Percentiles rank a stretch among this genome's conserved stretches.
These are phyloP conservation scores for Santalum album DNA, from an alignment of 164 flowering plant genomes.

Conservation along the genomic window DNA sequence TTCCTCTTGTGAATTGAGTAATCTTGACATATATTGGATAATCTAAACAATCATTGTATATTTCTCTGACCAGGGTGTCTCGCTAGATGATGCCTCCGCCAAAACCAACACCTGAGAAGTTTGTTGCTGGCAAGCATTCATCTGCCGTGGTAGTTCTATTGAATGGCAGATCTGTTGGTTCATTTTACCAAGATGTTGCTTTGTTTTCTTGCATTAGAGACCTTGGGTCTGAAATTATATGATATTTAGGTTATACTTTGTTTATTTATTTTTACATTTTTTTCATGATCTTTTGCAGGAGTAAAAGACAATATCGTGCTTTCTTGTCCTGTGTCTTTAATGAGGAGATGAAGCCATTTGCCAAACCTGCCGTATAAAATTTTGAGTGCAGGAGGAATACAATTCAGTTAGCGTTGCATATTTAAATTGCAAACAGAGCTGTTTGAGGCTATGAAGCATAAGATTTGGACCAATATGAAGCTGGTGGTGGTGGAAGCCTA, in stretches of 20 bases:
- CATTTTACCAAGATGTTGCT: too few species aligned
- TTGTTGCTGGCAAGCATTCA: constrained; percentile 79
- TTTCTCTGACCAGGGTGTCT: constrained; percentile 58
- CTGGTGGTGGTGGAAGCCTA: constrained; percentile 83
- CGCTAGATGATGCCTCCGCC: constrained; percentile 40
- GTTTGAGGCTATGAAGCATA: constrained; percentile 83
- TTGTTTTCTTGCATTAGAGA: constrained; percentile 6
- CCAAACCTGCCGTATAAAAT: constrained; percentile 37
- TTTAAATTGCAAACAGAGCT: constrained; percentile 90
- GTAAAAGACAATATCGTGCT: constrained; percentile 44
- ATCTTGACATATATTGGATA: too few species aligned
- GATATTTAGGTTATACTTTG: too few species aligned
- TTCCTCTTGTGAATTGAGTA: too few species aligned
- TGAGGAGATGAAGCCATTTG: constrained; percentile 56
- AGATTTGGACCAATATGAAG: constrained; percentile 85
- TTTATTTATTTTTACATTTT: constrained; percentile 22
- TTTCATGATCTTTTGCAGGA: constrained; percentile 78
- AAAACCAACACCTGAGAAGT: constrained; percentile 57
- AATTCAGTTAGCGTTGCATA: constrained; percentile 39
- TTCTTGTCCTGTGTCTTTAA: constrained; percentile 41
- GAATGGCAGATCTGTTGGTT: constrained; percentile 2
- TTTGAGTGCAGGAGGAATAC: constrained; percentile 41
- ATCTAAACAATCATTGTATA: not conserved
- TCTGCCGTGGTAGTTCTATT: constrained; percentile 57
- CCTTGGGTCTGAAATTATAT: not conserved